phyloP scores from a whole-genome alignment of 2,329 filamentous ascomycete genomes.

The Scedosporium dehoogii region DNA sequence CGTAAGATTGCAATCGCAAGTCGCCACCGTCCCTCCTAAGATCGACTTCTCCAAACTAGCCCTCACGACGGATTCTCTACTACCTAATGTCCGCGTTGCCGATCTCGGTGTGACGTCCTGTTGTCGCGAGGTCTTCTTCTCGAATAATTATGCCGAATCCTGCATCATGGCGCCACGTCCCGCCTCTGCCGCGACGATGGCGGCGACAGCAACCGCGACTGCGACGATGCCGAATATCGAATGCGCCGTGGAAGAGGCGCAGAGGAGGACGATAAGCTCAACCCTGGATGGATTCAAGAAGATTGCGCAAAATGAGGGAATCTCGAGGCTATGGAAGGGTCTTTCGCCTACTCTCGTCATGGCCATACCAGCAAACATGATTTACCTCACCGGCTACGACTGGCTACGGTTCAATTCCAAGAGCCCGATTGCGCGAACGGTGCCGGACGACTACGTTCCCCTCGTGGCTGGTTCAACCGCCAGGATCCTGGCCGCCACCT shows the following conservation, averaged over 20 bases:
- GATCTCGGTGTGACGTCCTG: conserved; percentile 89
- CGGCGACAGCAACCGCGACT: conserved; percentile 31
- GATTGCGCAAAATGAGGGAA: conserved; percentile 87
- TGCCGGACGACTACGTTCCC: conserved; percentile 65
- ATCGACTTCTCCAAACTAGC: conserved; percentile 47
- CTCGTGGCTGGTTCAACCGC: conserved; percentile 72
- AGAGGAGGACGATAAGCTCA: conserved; percentile 75
- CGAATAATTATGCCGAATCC: conserved; percentile 72
- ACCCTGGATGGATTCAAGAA: conserved; percentile 89
- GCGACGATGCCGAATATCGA: conserved; percentile 37
- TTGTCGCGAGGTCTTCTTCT: conserved; percentile 95
- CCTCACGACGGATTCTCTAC: conserved; percentile 44
- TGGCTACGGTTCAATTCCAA: conserved; percentile 68
- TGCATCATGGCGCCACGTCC: conserved; percentile 63
- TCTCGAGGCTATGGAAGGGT: conserved; percentile 81
- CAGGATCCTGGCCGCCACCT: conserved; percentile 68
- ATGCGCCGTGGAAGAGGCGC: conserved; percentile 81
- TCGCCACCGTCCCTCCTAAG: conserved; percentile 35
- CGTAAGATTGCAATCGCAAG: conserved; percentile 84
- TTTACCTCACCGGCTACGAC: conserved; percentile 97
- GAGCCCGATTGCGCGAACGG: conserved; percentile 58
- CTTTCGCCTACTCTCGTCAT: conserved; percentile 90
- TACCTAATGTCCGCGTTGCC: conserved; percentile 61
- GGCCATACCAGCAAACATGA: conserved; percentile 91
- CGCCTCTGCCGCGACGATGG: conserved; percentile 30